Percentiles rank a stretch among this genome's conserved stretches.
Evolutionary conservation across 192 early-diverging fungal genomes (phyloP).

Genomic region (Piromyces finnis): DNA sequence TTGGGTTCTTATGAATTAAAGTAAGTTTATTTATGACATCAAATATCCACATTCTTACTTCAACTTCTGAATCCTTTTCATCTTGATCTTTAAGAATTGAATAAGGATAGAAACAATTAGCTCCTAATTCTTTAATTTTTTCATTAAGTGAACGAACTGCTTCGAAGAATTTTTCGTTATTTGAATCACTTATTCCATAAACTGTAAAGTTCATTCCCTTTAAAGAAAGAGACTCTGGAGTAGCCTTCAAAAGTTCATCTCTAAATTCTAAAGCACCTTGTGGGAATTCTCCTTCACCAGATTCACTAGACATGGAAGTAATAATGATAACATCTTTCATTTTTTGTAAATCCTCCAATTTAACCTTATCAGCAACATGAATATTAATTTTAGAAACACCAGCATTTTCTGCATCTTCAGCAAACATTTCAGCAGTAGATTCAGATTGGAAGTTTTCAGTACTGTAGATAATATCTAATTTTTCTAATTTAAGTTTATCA

Average conservation of each 20-base stretch:
- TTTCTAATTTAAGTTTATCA: neutral
- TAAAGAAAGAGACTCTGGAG: slow-evolving; percentile 35
- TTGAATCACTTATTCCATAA: slow-evolving; percentile 71
- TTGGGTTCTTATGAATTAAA: neutral
- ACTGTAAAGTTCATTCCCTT: slow-evolving; percentile 54
- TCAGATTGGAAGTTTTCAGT: slow-evolving; percentile 84
- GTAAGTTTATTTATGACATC: neutral
- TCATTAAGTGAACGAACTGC: neutral
- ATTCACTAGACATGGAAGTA: slow-evolving; percentile 80
- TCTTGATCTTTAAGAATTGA: neutral
- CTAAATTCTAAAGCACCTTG: slow-evolving; percentile 77
- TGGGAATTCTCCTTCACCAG: slow-evolving; percentile 94
- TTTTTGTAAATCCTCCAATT: slow-evolving; percentile 56
- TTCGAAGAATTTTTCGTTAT: neutral
- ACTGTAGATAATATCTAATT: slow-evolving; percentile 52
- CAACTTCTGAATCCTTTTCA: neutral
- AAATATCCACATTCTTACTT: neutral
- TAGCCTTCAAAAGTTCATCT: slow-evolving; percentile 47
- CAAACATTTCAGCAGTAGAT: slow-evolving; percentile 61
- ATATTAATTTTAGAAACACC: slow-evolving; percentile 47
- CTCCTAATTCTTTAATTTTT: neutral
- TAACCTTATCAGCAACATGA: slow-evolving; percentile 61
- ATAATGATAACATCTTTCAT: slow-evolving; percentile 65
- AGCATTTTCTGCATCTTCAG: slow-evolving; percentile 63
- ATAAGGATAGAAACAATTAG: neutral